Percentiles rank a stretch among this genome's conserved stretches.
phyloP scores from a whole-genome alignment of 441 rosid genomes.

The Eutrema salsugineum region DNA sequence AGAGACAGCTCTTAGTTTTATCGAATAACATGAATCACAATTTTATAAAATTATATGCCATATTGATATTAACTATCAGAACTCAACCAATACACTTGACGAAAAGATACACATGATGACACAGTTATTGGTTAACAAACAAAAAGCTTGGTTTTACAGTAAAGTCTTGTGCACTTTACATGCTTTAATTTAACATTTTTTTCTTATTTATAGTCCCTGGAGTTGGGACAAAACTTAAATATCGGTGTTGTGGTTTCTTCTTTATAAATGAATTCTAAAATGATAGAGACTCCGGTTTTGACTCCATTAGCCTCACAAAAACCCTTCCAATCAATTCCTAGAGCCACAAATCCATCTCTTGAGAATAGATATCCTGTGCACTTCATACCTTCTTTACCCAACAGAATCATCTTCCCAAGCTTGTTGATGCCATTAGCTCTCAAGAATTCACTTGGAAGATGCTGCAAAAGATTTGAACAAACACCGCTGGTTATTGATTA shows the following conservation, averaged over 20 bases:
- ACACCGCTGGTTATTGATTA: background rate
- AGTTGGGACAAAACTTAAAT: background rate
- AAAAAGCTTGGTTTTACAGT: background rate
- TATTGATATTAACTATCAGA: no score
- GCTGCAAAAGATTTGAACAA: background rate
- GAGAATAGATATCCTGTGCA: background rate
- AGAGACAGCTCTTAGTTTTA: background rate
- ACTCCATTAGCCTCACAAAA: constrained; percentile 4
- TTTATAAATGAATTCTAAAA: background rate
- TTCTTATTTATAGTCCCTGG: background rate
- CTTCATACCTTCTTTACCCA: background rate
- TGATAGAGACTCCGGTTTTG: background rate
- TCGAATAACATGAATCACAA: background rate
- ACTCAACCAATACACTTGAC: background rate
- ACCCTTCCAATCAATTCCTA: background rate
- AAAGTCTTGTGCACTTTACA: background rate
- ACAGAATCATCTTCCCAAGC: background rate
- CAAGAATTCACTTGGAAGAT: background rate
- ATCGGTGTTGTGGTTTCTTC: background rate
- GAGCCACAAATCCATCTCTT: background rate
- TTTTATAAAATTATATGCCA: no score
- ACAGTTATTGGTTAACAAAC: background rate
- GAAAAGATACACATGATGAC: background rate
- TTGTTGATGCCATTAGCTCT: background rate
- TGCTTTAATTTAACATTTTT: no score